phyloP scores from a whole-genome alignment of 352 stramenopile genomes.

The Globisporangium yorkense region DNA sequence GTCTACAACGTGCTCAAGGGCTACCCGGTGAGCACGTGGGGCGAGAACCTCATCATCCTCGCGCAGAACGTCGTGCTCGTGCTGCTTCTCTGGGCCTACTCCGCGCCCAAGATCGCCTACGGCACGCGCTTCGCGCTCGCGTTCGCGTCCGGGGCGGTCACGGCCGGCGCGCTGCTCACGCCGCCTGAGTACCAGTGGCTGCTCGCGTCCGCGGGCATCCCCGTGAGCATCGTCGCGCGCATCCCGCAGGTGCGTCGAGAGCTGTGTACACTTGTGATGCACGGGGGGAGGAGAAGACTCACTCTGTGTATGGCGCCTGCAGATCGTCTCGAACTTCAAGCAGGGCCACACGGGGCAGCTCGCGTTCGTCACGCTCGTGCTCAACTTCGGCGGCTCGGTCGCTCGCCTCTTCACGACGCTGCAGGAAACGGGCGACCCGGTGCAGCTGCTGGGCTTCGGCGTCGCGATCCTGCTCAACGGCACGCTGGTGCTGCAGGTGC shows the following conservation, averaged over 20 bases:
- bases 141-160: slow-evolving; percentile 41
- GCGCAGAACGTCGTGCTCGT: slow-evolving; percentile 83
- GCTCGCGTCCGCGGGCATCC: slow-evolving; percentile 65
- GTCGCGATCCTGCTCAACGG: slow-evolving; percentile 76
- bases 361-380: slow-evolving; percentile 77
- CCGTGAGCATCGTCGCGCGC: slow-evolving; percentile 71
- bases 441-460: slow-evolving; percentile 62
- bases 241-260: slow-evolving; percentile 56
- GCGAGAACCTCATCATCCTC: slow-evolving; percentile 82
- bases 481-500: slow-evolving; percentile 70
- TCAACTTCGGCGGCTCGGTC: slow-evolving; percentile 77
- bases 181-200: slow-evolving; percentile 72
- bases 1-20: slow-evolving; percentile 81
- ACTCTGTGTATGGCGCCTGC: background rate
- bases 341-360: slow-evolving; percentile 88
- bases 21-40: slow-evolving; percentile 85
- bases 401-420: slow-evolving; percentile 85
- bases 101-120: slow-evolving; percentile 45
- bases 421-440: slow-evolving; percentile 70
- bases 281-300: background rate
- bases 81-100: slow-evolving; percentile 73
- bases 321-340: slow-evolving; percentile 87
- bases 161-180: slow-evolving; percentile 50
- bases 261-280: background rate
- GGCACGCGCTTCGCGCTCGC: slow-evolving; percentile 41